phyloP scores from a whole-genome alignment of 2,329 filamentous ascomycete genomes.

The Ceratocystis papillata region DNA sequence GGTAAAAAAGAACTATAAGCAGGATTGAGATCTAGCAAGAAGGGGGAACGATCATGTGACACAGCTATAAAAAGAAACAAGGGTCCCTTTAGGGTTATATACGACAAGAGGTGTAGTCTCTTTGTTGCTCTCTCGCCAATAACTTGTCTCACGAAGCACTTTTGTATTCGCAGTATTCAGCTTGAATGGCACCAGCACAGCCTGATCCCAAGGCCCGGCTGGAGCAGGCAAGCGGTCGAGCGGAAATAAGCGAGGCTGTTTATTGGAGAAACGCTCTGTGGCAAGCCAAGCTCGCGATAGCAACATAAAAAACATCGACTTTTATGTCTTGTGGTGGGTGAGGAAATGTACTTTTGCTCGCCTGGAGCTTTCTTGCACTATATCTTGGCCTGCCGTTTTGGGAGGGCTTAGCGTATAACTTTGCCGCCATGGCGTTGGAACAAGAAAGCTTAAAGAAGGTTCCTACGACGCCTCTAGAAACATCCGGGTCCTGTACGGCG shows the following conservation, averaged over 20 bases:
- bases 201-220: background rate
- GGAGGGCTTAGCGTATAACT: background rate
- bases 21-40: too few relatives aligned
- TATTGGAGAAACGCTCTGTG: background rate
- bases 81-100: too few relatives aligned
- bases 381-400: background rate
- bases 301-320: too few relatives aligned
- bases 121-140: too few relatives aligned
- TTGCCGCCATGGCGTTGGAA: background rate
- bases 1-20: too few relatives aligned
- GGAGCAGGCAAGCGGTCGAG: background rate
- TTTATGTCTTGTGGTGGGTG: background rate
- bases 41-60: too few relatives aligned
- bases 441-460: background rate
- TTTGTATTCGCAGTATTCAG: too few relatives aligned
- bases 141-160: too few relatives aligned
- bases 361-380: background rate
- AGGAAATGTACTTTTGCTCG: background rate
- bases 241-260: slow-evolving; percentile 1
- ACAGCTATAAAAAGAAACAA: too few relatives aligned
- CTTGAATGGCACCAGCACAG: background rate
- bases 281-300: background rate
- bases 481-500: background rate
- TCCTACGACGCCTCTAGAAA: background rate
- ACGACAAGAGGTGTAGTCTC: too few relatives aligned